phyloP scores from a whole-genome alignment of 257 asterid species.

The Solanum gandarillasii region DNA sequence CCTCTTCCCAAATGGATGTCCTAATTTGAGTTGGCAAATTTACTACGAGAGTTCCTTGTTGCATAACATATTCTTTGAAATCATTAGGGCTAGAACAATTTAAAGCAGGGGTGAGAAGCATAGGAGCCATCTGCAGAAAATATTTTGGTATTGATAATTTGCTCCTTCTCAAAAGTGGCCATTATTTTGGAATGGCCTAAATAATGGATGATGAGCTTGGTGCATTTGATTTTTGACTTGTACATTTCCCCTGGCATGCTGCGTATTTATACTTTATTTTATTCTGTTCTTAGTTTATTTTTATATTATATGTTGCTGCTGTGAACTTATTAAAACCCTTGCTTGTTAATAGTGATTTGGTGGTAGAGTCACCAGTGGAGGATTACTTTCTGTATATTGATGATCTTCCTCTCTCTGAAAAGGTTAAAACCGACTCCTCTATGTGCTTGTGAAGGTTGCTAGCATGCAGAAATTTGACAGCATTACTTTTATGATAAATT shows the following conservation, averaged over 20 bases:
- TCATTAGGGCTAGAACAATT: background rate
- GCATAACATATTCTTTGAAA: background rate
- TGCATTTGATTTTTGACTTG: background rate
- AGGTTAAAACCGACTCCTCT: constrained; percentile 31
- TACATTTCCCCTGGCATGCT: background rate
- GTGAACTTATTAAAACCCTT: background rate
- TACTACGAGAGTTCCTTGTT: background rate
- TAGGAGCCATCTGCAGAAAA: background rate
- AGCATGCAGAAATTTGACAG: constrained; percentile 1
- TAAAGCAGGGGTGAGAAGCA: background rate
- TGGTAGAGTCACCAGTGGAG: constrained; percentile 84
- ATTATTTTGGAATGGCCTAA: background rate
- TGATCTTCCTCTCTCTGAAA: constrained; percentile 61
- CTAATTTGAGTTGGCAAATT: background rate
- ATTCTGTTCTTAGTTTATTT: background rate
- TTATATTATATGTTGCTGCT: background rate
- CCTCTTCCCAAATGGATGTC: background rate
- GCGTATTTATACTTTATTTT: background rate
- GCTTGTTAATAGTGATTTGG: constrained; percentile 49
- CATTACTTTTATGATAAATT: constrained; percentile 5
- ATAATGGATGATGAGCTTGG: background rate
- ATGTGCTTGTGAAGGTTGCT: background rate
- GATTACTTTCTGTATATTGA: constrained; percentile 78
- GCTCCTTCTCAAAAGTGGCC: background rate
- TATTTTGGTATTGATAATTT: background rate